Conservation (phyloP, 768 basidiomycete species). For the Boletus eberwhitei region DNA sequence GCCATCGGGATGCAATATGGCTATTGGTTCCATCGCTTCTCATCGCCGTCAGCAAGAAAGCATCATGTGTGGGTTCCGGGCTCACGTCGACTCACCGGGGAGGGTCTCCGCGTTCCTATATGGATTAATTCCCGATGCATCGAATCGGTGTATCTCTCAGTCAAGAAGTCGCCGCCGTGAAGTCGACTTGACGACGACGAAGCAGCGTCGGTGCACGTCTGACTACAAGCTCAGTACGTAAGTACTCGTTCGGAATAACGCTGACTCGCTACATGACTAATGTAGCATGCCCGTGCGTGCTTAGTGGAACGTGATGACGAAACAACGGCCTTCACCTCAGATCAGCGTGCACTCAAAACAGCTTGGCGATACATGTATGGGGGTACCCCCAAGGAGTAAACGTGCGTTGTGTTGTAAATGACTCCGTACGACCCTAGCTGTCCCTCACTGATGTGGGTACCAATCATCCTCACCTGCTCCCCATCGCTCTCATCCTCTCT, state of each 20-base stretch:
- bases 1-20: not conserved
- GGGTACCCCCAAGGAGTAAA: not conserved
- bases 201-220: too few species aligned
- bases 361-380: not conserved
- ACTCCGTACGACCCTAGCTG: not conserved
- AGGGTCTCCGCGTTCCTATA: not conserved
- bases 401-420: not conserved
- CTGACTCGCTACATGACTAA: not conserved
- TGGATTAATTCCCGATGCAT: not conserved
- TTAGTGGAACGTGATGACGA: not conserved
- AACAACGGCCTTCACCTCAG: not conserved
- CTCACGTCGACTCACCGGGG: too few species aligned
- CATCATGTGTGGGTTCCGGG: too few species aligned
- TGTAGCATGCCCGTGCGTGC: not conserved
- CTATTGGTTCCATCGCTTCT: not conserved
- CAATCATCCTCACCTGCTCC: not conserved
- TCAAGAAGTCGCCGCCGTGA: not conserved
- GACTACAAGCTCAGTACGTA: not conserved
- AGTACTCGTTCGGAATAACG: not conserved
- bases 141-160: not conserved
- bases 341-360: not conserved
- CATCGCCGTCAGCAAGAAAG: not conserved
- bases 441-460: not conserved
- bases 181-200: not conserved
- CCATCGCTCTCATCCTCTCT: constrained; percentile 14